Evolutionary conservation across 2,329 filamentous ascomycete species (phyloP).

Genomic region (Aspergillus sp.): DNA sequence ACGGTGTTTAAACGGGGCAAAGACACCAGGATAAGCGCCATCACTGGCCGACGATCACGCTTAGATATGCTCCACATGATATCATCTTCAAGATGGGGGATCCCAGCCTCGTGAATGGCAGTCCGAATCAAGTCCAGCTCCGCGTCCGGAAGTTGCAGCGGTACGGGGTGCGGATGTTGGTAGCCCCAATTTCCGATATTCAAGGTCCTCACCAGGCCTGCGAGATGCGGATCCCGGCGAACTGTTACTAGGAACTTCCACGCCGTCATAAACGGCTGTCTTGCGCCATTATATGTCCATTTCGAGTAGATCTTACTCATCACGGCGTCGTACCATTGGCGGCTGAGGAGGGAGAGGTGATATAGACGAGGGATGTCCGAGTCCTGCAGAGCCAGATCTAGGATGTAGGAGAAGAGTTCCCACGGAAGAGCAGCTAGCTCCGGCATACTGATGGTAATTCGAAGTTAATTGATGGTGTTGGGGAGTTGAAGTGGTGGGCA

Average conservation of each 20-base stretch:
- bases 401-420: constrained; percentile 2
- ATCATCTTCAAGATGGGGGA: background rate
- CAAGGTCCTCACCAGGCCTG: background rate
- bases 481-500: too few relatives aligned
- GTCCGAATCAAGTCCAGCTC: background rate
- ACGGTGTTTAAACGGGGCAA: constrained; percentile 2
- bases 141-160: background rate
- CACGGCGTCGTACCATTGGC: background rate
- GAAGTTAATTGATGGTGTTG: too few relatives aligned
- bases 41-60: constrained; percentile 3
- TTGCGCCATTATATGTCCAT: constrained; percentile 4
- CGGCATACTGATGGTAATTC: background rate
- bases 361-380: background rate
- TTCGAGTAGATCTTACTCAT: constrained; percentile 1
- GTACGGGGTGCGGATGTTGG: background rate
- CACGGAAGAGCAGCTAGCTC: constrained; percentile 2
- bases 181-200: constrained; percentile 5
- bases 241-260: constrained; percentile 4
- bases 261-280: constrained; percentile 1
- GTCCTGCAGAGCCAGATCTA: background rate
- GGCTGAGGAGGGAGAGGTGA: constrained; percentile 3
- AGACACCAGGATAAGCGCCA: constrained; percentile 4
- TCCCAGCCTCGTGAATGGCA: background rate
- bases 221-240: constrained; percentile 1
- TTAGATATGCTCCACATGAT: background rate